phyloP scores from a whole-genome alignment of 768 basidiomycete species.

The Trametes cinnabarina region DNA sequence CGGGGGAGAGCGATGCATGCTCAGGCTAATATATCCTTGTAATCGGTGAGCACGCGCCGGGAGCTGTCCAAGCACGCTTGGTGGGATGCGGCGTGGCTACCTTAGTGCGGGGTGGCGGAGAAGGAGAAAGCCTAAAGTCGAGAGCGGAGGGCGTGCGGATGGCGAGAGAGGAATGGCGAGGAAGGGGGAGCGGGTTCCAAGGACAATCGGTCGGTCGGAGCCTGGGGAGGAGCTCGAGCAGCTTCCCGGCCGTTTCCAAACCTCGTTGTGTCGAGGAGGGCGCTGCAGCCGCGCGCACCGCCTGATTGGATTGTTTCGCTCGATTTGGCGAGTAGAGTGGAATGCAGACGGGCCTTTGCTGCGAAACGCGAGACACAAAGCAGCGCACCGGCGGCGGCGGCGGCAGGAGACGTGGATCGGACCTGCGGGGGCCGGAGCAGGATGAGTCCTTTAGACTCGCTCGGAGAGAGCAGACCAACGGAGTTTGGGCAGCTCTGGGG shows the following conservation, averaged over 20 bases:
- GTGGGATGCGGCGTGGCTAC: not conserved
- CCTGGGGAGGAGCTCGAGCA: too few relatives aligned
- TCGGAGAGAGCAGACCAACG: not conserved
- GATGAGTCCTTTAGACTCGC: not conserved
- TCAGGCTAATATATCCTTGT: not conserved
- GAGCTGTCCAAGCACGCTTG: slow-evolving; percentile 5
- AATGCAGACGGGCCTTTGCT: not conserved
- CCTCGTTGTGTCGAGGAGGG: slow-evolving; percentile 12
- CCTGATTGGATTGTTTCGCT: slow-evolving; percentile 7
- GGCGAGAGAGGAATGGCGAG: not conserved
- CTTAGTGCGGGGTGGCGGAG: not conserved
- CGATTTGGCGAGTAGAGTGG: slow-evolving; percentile 2
- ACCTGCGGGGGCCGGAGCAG: not conserved
- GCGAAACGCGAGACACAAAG: slow-evolving; percentile 8
- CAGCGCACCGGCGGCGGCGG: not conserved
- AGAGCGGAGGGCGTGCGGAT: slow-evolving; percentile 2
- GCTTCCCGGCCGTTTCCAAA: slow-evolving; percentile 6
- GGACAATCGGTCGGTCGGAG: slow-evolving; percentile 12
- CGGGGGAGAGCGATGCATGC: slow-evolving; percentile 22
- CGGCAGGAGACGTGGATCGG: not conserved
- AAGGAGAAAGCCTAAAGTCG: too few relatives aligned
- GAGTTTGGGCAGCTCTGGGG: not conserved
- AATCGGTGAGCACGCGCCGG: slow-evolving; percentile 3
- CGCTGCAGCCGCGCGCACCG: slow-evolving; percentile 9
- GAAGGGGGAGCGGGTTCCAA: not conserved